Conservation (phyloP, 2,329 filamentous ascomycete genomes). For the Epichloe uncinata region DNA sequence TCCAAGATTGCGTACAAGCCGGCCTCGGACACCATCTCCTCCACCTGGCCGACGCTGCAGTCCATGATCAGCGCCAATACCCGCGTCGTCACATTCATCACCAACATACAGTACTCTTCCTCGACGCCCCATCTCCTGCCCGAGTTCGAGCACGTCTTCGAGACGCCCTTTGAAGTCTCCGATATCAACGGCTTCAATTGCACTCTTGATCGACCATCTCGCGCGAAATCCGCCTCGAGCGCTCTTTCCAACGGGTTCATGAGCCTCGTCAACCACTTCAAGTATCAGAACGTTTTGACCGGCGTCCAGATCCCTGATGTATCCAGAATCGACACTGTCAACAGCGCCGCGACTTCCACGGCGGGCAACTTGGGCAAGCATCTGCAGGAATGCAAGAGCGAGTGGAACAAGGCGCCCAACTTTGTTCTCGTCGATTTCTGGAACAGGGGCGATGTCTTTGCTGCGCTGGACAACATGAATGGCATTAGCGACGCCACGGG, state of each 20-base stretch:
- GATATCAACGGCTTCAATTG: constrained; percentile 56
- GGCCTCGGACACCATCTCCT: constrained; percentile 25
- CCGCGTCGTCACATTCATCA: constrained; percentile 57
- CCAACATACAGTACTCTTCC: constrained; percentile 31
- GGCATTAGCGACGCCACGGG: constrained; percentile 28
- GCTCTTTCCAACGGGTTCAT: constrained; percentile 48
- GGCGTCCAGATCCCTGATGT: constrained; percentile 48
- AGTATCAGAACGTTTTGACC: constrained; percentile 42
- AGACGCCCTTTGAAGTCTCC: constrained; percentile 56
- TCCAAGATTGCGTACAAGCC: constrained; percentile 48
- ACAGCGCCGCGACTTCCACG: constrained; percentile 41
- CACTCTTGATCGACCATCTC: constrained; percentile 50
- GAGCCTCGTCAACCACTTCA: constrained; percentile 71
- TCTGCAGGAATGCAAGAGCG: constrained; percentile 36
- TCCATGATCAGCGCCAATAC: constrained; percentile 50
- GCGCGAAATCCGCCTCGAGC: constrained; percentile 30
- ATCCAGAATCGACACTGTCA: constrained; percentile 48
- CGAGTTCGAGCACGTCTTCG: constrained; percentile 57
- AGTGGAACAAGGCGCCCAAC: constrained; percentile 52
- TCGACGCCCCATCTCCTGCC: constrained; percentile 44
- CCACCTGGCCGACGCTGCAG: constrained; percentile 58
- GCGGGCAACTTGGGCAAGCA: constrained; percentile 42
- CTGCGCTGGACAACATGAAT: constrained; percentile 57
- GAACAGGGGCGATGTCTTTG: constrained; percentile 56
- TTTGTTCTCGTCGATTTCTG: constrained; percentile 75